Evolutionary conservation across 176 grass and related monocot species (phyloP), one percentile per base, ranked within the genome.

Genomic region (Oryza longistaminata): DNA sequence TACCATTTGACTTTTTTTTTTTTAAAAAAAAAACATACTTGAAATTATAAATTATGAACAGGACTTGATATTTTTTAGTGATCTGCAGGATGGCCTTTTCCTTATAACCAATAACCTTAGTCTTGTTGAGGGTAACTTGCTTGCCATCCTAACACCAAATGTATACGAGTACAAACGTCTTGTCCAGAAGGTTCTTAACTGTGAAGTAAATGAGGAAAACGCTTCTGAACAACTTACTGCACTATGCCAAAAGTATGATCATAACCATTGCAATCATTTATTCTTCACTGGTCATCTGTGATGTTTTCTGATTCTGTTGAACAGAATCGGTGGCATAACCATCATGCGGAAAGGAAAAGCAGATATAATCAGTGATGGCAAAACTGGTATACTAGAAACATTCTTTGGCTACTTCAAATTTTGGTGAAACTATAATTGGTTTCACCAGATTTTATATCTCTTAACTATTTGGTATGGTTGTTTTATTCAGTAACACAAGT

Each of bases 161-260:
- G 74, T 92, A 42, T 92, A 93, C 12, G 96, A 98, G 74, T 98
- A 98, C 68, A 98, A 95, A 76, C 96, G 93, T 52, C 92, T 98
- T 71, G 80, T 98, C n/a, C 85, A 95, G 77, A 98, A 90, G 82
- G 83, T 90, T 80, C 81, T 98, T 58, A 91, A 90, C 62, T 92
- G 85, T 76, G 93, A 95, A 24, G 86, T 90, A 73, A 81, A 88
- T 64, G 89, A 95, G 21, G 77, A 95, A 90, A 84, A 78, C 62
- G 80, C 87, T 82, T 75, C 87, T 73, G 77, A 86, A 31, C 96
- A 98, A 82, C 68, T 98, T 44, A 74, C 66, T 62, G 11, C 80
- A 58, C 93, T 98, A 78, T 87, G 93, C 42, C 82, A 85, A 77
- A 84, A 83, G 96, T 98, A 88, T 76, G 82, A 91, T 64, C 17